phyloP scores from a whole-genome alignment of 2,329 filamentous ascomycete genomes.

The Periglandula ipomoeae region DNA sequence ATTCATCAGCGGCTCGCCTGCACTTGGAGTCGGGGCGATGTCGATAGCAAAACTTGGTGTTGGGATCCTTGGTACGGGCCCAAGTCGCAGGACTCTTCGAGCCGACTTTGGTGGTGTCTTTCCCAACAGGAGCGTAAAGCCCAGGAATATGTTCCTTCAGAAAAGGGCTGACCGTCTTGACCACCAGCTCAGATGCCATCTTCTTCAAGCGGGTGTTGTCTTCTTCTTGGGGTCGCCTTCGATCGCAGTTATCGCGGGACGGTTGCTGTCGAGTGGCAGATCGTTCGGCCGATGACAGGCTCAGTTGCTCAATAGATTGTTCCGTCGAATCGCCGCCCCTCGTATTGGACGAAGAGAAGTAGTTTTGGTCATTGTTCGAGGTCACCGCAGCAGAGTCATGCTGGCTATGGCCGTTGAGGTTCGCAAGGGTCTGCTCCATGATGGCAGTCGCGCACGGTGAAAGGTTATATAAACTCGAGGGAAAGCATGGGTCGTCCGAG shows the following conservation, averaged over 20 bases:
- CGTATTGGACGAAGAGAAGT: neutral
- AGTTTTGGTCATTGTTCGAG: neutral
- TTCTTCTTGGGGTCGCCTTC: slow-evolving; percentile 39
- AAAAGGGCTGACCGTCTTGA: slow-evolving; percentile 77
- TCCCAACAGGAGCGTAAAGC: slow-evolving; percentile 74
- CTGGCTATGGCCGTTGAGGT: slow-evolving; percentile 2
- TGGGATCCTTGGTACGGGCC: slow-evolving; percentile 42
- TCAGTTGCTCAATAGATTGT: neutral
- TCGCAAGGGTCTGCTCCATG: slow-evolving; percentile 5
- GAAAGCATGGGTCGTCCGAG: neutral
- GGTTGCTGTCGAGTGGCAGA: slow-evolving; percentile 15
- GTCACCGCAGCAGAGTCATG: slow-evolving; percentile 3
- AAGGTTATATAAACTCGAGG: slow-evolving; percentile 1
- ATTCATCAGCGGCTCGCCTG: slow-evolving; percentile 83
- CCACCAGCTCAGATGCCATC: slow-evolving; percentile 58
- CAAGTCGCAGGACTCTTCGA: slow-evolving; percentile 4
- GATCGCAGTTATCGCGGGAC: slow-evolving; percentile 39
- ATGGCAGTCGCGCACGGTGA: neutral
- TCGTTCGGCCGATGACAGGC: slow-evolving; percentile 5
- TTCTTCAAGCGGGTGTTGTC: slow-evolving; percentile 41
- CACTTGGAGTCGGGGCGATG: slow-evolving; percentile 93
- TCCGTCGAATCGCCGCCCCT: neutral
- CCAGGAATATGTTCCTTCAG: slow-evolving; percentile 83
- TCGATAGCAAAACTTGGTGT: slow-evolving; percentile 91
- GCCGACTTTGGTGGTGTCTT: slow-evolving; percentile 29